Evolutionary conservation across 805 yeast genomes (phyloP), one percentile per base, ranked within the genome.

Genomic region (Maudiozyma bulderi): DNA sequence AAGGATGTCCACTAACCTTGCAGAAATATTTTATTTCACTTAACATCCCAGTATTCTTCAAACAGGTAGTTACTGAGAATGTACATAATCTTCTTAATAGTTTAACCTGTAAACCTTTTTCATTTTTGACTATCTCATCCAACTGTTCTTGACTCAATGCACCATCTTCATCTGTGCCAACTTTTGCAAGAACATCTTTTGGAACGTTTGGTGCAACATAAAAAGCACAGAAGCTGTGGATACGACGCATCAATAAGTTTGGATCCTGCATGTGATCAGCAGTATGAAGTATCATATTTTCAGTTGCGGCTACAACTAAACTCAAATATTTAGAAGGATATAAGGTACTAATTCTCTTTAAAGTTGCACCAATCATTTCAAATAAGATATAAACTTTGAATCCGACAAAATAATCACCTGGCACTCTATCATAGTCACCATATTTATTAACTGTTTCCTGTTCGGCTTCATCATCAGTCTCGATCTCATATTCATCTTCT

Each of bases 291-390:
- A 79, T 61, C 34, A 78, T 73, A 45, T 79, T 79, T 47, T 83
- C 66, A 37, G 82, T 62, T 0, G 88, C 73, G 1, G 84, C 62
- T 0, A 81, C 75, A 0, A 82, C 78, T 76, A 86, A 83, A 1
- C 84, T 74, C 44, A 90, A 68, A 59, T 86, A 89, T 52, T 84
- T 78, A 0, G 95, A 84, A 7, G 97, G 96, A 59, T 82, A 81
- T 15, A 78, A 62, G 0, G 95, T 85, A 38, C 72, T 69, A 52
- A 87, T 82, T 50, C 82, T 70, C 54, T 75, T 77, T 57, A 86
- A 61, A 40, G 81, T 76, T 41, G 79, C 71, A 14, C 69, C 72
- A 47, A 86, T 66, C 47, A 88, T 70, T 67, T 89, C 95, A 50
- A 82, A 70, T 8, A 86, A 57, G 35, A 80, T 70, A 65, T 86